Percentiles rank a stretch among this genome's conserved stretches.
phyloP scores from a whole-genome alignment of 2,329 filamentous ascomycete genomes.

The Ophiostoma sp. region DNA sequence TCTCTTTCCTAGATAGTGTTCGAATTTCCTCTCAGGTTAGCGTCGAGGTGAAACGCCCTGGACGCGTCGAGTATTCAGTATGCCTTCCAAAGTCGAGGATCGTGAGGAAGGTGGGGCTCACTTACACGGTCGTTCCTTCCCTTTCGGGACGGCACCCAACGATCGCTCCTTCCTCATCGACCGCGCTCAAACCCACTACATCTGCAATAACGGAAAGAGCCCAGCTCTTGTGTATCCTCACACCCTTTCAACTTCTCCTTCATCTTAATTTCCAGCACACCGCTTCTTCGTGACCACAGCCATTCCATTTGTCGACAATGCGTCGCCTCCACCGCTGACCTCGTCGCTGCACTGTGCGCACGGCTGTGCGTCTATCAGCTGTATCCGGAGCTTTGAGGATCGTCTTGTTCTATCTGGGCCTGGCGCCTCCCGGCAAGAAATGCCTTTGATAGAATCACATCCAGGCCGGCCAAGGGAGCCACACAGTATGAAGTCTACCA shows the following conservation, averaged over 20 bases:
- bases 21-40: background rate
- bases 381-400: background rate
- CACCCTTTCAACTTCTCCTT: background rate
- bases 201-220: background rate
- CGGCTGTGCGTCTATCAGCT: background rate
- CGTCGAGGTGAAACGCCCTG: background rate
- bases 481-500: background rate
- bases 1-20: background rate
- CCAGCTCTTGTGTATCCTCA: background rate
- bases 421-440: background rate
- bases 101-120: conserved; percentile 6
- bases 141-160: background rate
- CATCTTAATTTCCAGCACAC: background rate
- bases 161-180: background rate
- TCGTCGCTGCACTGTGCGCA: background rate
- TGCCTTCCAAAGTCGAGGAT: background rate
- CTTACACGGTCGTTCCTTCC: conserved; percentile 8
- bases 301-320: background rate
- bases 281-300: background rate
- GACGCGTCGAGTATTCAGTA: background rate
- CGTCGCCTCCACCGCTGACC: background rate
- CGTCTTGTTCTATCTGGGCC: too few relatives aligned
- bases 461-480: background rate
- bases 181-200: too few relatives aligned
- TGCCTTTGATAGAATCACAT: background rate